Conservation (phyloP, 2,329 filamentous ascomycete species). For the Phaeosphaeria sp. region DNA sequence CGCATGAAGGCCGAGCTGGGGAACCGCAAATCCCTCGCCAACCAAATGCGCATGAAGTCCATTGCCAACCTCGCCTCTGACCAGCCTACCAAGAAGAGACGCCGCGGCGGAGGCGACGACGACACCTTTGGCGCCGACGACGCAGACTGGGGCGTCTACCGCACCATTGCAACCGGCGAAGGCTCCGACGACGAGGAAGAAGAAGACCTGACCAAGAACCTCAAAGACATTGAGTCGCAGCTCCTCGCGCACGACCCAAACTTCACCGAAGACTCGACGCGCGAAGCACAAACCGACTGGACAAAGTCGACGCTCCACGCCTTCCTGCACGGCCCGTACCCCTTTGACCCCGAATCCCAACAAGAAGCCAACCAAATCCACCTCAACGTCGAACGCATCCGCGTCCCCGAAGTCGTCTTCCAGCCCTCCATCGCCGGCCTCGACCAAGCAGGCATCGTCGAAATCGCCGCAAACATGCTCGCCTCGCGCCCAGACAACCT, state of each 20-base stretch:
- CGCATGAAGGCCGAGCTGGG: conserved; percentile 92
- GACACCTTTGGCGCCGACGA: conserved; percentile 97
- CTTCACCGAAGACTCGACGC: conserved; percentile 91
- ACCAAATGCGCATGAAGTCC: conserved; percentile 97
- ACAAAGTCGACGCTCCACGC: conserved; percentile 89
- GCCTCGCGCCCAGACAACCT: conserved; percentile 77
- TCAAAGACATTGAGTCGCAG: conserved; percentile 82
- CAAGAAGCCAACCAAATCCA: conserved; percentile 87
- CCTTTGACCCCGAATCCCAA: conserved; percentile 81
- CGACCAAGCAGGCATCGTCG: conserved; percentile 90
- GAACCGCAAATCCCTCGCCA: conserved; percentile 94
- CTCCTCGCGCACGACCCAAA: conserved; percentile 84
- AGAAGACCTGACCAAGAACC: conserved; percentile 76
- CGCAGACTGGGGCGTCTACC: conserved; percentile 97
- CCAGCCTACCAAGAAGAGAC: conserved; percentile 79
- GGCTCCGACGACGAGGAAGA: conserved; percentile 88
- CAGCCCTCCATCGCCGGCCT: conserved; percentile 89
- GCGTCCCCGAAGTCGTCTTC: conserved; percentile 91
- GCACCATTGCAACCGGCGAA: conserved; percentile 85
- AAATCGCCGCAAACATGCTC: conserved; percentile 89
- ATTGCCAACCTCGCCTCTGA: conserved; percentile 96
- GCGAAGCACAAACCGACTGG: conserved; percentile 94
- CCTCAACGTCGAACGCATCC: conserved; percentile 94
- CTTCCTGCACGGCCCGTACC: conserved; percentile 85
- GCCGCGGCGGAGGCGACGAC: conserved; percentile 86